Evolutionary conservation across 1,284 basidiomycete genomes (phyloP).

Genomic region (Wolfiporia cocos): DNA sequence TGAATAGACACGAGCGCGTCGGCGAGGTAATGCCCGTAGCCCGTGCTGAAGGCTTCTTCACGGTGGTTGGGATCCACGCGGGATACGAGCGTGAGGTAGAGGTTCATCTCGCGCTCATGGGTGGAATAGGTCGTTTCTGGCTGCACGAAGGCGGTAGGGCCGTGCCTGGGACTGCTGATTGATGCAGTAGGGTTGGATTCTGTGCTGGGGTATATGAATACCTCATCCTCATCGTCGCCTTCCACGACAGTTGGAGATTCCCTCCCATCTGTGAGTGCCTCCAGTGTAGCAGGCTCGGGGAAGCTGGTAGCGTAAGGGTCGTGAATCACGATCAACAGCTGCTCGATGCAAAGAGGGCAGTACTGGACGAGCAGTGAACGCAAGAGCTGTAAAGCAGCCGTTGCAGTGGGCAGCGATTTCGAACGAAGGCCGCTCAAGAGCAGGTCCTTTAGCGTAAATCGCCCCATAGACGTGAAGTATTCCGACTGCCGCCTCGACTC

Average conservation of each 20-base stretch:
- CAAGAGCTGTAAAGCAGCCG: slow-evolving; percentile 76
- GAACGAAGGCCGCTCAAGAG: slow-evolving; percentile 76
- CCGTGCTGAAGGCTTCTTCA: slow-evolving; percentile 75
- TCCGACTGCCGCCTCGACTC: slow-evolving; percentile 59
- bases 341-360: slow-evolving; percentile 59
- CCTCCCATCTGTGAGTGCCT: slow-evolving; percentile 12
- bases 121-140: slow-evolving; percentile 70
- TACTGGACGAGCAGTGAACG: slow-evolving; percentile 70
- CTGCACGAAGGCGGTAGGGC: slow-evolving; percentile 40
- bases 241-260: slow-evolving; percentile 19
- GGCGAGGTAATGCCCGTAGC: slow-evolving; percentile 79
- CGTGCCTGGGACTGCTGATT: too few species aligned
- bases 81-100: slow-evolving; percentile 77
- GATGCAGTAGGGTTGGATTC: slow-evolving; percentile 22
- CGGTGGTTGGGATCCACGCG: slow-evolving; percentile 73
- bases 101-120: slow-evolving; percentile 76
- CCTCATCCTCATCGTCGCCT: slow-evolving; percentile 59
- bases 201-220: slow-evolving; percentile 58
- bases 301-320: slow-evolving; percentile 73
- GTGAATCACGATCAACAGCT: slow-evolving; percentile 61
- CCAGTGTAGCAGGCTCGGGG: slow-evolving; percentile 48
- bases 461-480: slow-evolving; percentile 81
- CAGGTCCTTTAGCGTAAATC: slow-evolving; percentile 88
- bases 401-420: slow-evolving; percentile 52
- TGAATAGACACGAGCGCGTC: slow-evolving; percentile 74